Conservation (phyloP, 2,329 filamentous ascomycete genomes). For the Ceratocystis ficicola region DNA sequence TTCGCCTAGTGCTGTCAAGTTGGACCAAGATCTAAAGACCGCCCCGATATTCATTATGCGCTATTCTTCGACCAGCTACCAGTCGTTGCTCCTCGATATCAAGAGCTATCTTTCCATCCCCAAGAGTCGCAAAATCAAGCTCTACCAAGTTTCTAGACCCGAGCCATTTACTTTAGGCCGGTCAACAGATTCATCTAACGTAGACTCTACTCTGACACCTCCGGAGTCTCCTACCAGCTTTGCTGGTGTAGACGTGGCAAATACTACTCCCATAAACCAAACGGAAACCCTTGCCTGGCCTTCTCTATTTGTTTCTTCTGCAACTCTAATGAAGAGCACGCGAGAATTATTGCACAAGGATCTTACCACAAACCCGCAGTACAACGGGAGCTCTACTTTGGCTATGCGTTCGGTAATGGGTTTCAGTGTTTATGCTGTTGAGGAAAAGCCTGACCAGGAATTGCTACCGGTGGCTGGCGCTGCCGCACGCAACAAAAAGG, state of each 20-base stretch:
- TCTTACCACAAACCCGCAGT: constrained; percentile 58
- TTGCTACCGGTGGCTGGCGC: constrained; percentile 10
- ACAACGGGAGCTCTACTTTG: constrained; percentile 61
- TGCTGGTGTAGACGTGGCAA: constrained; percentile 25
- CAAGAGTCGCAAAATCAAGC: constrained; percentile 57
- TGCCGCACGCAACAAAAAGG: neutral
- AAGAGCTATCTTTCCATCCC: constrained; percentile 60
- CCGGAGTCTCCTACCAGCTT: constrained; percentile 33
- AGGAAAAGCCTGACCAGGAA: constrained; percentile 40
- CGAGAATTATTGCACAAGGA: constrained; percentile 36
- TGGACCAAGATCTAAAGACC: constrained; percentile 48
- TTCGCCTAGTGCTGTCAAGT: constrained; percentile 44
- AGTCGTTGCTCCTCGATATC: constrained; percentile 62
- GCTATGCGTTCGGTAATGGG: constrained; percentile 55
- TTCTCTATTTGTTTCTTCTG: constrained; percentile 15
- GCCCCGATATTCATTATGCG: constrained; percentile 55
- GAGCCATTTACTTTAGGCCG: constrained; percentile 28
- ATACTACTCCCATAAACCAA: constrained; percentile 30
- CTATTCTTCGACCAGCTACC: constrained; percentile 56
- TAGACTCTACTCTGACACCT: constrained; percentile 30
- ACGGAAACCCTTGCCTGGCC: constrained; percentile 9
- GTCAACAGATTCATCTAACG: constrained; percentile 4
- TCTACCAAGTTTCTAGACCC: constrained; percentile 52
- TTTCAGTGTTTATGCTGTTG: constrained; percentile 68
- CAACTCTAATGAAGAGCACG: constrained; percentile 21